Percentiles rank a stretch among this genome's conserved stretches.
Evolutionary conservation across 345 rosid species (phyloP).

Genomic region (Kernera saxatilis): DNA sequence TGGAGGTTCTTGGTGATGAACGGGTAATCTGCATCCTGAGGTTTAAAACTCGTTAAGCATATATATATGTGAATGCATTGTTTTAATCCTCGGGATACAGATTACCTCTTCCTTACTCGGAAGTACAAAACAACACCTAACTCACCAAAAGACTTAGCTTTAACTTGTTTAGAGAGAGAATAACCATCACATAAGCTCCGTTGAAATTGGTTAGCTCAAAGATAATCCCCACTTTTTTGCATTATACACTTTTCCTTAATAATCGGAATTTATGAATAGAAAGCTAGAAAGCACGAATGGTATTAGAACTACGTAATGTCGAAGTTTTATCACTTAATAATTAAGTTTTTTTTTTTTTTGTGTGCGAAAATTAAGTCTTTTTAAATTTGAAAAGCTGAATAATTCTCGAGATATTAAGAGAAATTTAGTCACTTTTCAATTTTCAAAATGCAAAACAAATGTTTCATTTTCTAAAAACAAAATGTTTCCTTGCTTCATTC

Average conservation of each 20-base stretch:
- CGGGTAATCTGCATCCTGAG: slow-evolving; percentile 36
- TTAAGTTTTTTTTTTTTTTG: background rate
- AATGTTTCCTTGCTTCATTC: background rate
- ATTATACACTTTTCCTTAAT: background rate
- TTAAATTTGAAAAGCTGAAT: background rate
- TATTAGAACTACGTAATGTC: background rate
- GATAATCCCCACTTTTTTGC: background rate
- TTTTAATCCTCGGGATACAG: slow-evolving; percentile 32
- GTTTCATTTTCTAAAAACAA: background rate
- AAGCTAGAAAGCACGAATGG: background rate
- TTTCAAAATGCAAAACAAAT: background rate
- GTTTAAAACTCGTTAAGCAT: slow-evolving; percentile 14
- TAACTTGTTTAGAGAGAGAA: background rate
- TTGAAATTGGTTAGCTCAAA: background rate
- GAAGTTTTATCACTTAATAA: background rate
- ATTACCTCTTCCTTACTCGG: slow-evolving; percentile 25
- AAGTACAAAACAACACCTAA: background rate
- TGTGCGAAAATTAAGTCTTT: too few species aligned
- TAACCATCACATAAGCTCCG: background rate
- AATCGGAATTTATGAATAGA: too few species aligned
- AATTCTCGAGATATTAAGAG: background rate
- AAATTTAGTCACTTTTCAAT: background rate
- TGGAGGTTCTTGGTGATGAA: slow-evolving; percentile 12
- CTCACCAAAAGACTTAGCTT: background rate
- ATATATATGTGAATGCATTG: background rate